Evolutionary conservation across 768 basidiomycete species (phyloP), one percentile per base, ranked within the genome.

Genomic region (Rhizopogon salebrosus): DNA sequence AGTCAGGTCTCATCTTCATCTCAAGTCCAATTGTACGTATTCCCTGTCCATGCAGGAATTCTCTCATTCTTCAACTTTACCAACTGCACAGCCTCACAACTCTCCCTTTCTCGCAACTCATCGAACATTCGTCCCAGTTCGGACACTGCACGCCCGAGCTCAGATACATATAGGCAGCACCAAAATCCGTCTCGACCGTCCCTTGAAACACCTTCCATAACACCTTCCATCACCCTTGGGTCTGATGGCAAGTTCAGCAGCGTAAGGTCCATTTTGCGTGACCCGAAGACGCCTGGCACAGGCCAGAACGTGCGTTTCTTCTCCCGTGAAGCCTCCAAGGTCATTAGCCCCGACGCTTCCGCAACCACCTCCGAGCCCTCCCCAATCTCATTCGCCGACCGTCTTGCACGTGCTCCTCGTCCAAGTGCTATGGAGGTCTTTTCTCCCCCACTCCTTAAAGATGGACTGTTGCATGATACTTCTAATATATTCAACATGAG

Each of bases 241-340:
- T 36, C 27, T 7, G 49, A 49, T 24, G 9, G 37, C 35, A 57
- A 67, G 53, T 74, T 68, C 53, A 77, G 75, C 49, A 87, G 86
- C 11, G 73, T 85, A 5, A 80, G 86, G 13, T 88, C 87, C 14
- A 89, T 89, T 57, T 75, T 89, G 24, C 83, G 85, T 38, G 82
- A 84, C 55, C 79, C 77, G 3, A 82, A 82, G 42, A 85, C 86
- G 0, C 87, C 87, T 14, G 86, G 83, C 3, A 87, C 85, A 10
- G 87, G 87, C n/a, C 83, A 84, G 63, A 88, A 82, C 54, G 87
- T 89, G 38, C 82, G 87, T 6, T 89, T 89, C 70, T 87, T 88
- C 66, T 81, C 86, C 24, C 76, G 82, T 24, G 82, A 87, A 49
- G 83, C 81, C 11, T 84, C 79, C 70, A 83, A 77, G 56, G 71